Percentiles rank a stretch among this genome's conserved stretches.
These are phyloP conservation scores for Mycena amicta DNA, from an alignment of 768 basidiomycete species.

Conservation along the genomic window DNA sequence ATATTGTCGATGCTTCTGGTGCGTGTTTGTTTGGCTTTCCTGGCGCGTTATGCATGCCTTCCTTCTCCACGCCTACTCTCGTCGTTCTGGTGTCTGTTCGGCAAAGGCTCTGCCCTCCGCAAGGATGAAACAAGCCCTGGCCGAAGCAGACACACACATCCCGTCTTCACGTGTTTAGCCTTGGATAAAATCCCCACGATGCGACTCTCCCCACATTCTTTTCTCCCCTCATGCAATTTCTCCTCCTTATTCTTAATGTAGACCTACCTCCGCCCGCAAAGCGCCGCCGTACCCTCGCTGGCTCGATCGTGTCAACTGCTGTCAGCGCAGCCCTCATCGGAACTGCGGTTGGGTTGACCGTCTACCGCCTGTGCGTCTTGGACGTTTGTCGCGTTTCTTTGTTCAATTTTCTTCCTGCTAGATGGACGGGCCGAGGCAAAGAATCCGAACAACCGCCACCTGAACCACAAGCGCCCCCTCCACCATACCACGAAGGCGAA, in stretches of 20 bases:
- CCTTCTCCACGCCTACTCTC: neutral
- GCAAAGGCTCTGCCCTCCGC: neutral
- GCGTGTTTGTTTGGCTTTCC: constrained; percentile 19
- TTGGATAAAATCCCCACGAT: constrained; percentile 10
- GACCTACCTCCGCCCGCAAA: constrained; percentile 76
- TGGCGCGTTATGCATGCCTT: constrained; percentile 1
- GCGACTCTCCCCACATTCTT: constrained; percentile 14
- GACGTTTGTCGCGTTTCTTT: neutral
- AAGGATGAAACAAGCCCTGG: neutral
- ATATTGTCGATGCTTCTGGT: constrained; percentile 27
- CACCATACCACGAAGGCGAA: constrained; percentile 28
- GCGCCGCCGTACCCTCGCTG: constrained; percentile 79
- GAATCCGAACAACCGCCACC: constrained; percentile 32
- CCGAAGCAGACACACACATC: neutral
- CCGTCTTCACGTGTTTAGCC: constrained; percentile 15
- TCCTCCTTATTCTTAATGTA: constrained; percentile 58
- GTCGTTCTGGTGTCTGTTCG: neutral
- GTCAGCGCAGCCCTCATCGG: constrained; percentile 85
- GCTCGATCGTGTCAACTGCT: constrained; percentile 82
- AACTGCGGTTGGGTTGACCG: constrained; percentile 83
- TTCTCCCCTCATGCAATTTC: constrained; percentile 26
- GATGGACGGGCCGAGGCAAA: constrained; percentile 81
- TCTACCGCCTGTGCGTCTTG: constrained; percentile 76
- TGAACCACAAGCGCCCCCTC: constrained; percentile 29
- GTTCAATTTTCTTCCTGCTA: constrained; percentile 28